Conservation (phyloP, 352 stramenopile species). For the Phytophthora pisi region DNA sequence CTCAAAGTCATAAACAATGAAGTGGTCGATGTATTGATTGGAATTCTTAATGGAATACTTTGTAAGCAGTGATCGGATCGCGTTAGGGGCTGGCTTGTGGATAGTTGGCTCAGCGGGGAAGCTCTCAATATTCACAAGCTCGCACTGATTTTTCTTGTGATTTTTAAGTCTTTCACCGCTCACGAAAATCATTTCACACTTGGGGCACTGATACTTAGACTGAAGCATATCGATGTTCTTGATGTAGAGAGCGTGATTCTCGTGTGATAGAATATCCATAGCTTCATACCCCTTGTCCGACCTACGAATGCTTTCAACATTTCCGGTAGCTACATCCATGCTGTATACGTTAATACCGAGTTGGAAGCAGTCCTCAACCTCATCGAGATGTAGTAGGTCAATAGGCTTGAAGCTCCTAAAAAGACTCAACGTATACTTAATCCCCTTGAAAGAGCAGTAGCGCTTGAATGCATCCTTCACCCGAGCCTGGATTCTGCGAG, state of each 20-base stretch:
- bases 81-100: neutral
- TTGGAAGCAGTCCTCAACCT: neutral
- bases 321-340: neutral
- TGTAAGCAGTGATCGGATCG: neutral
- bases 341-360: neutral
- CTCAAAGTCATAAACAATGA: neutral
- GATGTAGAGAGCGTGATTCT: conserved; percentile 5
- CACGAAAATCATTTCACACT: conserved; percentile 13
- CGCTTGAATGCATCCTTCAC: neutral
- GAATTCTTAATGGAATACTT: conserved; percentile 11
- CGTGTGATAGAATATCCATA: conserved; percentile 7
- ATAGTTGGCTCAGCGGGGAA: conserved; percentile 1
- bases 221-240: conserved; percentile 3
- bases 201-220: neutral
- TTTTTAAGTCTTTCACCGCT: neutral
- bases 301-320: neutral
- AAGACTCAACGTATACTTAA: neutral
- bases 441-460: conserved; percentile 5
- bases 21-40: conserved; percentile 10
- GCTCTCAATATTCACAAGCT: neutral
- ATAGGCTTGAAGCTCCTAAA: conserved; percentile 4
- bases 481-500: neutral
- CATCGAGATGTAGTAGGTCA: conserved; percentile 10
- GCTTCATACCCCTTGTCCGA: neutral
- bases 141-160: conserved; percentile 1